Percentiles rank a stretch among this genome's conserved stretches.
These are phyloP conservation scores for Globisporangium nodosum DNA, from an alignment of 352 stramenopile species.

Conservation along the genomic window DNA sequence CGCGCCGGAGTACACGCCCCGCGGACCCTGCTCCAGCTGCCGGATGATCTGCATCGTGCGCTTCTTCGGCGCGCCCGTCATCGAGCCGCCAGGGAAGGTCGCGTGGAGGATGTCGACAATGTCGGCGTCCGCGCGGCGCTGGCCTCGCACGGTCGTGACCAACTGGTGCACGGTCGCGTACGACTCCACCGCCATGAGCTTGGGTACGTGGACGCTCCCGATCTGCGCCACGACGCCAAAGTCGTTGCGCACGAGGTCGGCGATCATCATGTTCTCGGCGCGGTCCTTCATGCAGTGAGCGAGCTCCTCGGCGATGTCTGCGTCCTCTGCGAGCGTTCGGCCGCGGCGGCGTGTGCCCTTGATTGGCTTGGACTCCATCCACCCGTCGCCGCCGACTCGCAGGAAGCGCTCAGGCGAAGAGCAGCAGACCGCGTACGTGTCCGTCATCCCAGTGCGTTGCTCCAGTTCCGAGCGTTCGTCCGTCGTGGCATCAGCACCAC, in stretches of 20 bases:
- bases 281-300: conserved; percentile 89
- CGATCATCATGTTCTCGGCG: conserved; percentile 98
- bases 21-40: conserved; percentile 77
- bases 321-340: conserved; percentile 35
- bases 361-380: conserved; percentile 96
- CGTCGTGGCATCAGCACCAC: too few species aligned
- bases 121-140: conserved; percentile 38
- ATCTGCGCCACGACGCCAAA: conserved; percentile 91
- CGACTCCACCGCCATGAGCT: conserved; percentile 93
- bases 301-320: conserved; percentile 66
- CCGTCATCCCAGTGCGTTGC: conserved; percentile 7
- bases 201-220: conserved; percentile 90
- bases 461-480: background rate
- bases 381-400: conserved; percentile 44
- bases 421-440: conserved; percentile 91
- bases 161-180: conserved; percentile 98
- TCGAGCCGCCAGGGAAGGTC: conserved; percentile 96
- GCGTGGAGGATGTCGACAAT: conserved; percentile 90
- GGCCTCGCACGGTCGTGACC: conserved; percentile 92
- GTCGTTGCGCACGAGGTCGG: conserved; percentile 95
- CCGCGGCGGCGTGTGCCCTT: conserved; percentile 90
- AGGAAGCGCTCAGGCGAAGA: conserved; percentile 97
- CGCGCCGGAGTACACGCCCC: conserved; percentile 95
- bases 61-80: conserved; percentile 97
- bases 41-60: conserved; percentile 96